These are phyloP conservation scores for Ceratobasidium sp. DNA, from an alignment of 1,284 basidiomycete genomes.

Conservation along the genomic window DNA sequence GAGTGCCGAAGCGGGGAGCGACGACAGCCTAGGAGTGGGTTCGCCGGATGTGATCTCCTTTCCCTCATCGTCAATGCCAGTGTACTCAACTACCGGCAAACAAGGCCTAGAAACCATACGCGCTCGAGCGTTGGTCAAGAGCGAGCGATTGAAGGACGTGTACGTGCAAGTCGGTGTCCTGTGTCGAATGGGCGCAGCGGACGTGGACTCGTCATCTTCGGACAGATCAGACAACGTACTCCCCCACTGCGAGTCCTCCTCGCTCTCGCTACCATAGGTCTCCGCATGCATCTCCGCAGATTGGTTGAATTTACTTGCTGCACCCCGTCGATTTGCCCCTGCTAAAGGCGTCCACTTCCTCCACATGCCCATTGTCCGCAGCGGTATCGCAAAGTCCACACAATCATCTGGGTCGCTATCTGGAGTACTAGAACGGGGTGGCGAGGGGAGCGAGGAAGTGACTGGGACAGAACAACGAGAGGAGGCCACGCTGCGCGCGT, in stretches of 20 bases:
- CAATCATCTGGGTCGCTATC: slow-evolving; percentile 34
- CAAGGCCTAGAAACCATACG: slow-evolving; percentile 18
- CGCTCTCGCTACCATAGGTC: slow-evolving; percentile 10
- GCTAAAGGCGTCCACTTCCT: slow-evolving; percentile 25
- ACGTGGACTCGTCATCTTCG: background rate
- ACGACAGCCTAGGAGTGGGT: background rate
- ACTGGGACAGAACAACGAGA: background rate
- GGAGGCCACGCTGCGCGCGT: slow-evolving; percentile 35
- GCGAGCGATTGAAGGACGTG: slow-evolving; percentile 31
- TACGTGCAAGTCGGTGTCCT: slow-evolving; percentile 11
- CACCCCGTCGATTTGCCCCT: slow-evolving; percentile 7
- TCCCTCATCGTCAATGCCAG: slow-evolving; percentile 36
- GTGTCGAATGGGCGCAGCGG: background rate
- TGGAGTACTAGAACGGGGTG: slow-evolving; percentile 8
- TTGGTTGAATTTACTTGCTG: slow-evolving; percentile 1
- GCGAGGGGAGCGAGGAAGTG: slow-evolving; percentile 9
- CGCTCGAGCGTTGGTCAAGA: slow-evolving; percentile 4
- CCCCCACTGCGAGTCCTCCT: slow-evolving; percentile 34
- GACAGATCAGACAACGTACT: slow-evolving; percentile 33
- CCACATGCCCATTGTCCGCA: slow-evolving; percentile 38
- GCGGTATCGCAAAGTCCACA: slow-evolving; percentile 10
- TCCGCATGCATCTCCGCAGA: slow-evolving; percentile 5
- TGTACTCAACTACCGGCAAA: slow-evolving; percentile 15
- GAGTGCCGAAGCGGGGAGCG: background rate
- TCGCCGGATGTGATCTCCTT: slow-evolving; percentile 5